phyloP scores from a whole-genome alignment of 2,329 filamentous ascomycete species.

The Harringtonia lauricola region DNA sequence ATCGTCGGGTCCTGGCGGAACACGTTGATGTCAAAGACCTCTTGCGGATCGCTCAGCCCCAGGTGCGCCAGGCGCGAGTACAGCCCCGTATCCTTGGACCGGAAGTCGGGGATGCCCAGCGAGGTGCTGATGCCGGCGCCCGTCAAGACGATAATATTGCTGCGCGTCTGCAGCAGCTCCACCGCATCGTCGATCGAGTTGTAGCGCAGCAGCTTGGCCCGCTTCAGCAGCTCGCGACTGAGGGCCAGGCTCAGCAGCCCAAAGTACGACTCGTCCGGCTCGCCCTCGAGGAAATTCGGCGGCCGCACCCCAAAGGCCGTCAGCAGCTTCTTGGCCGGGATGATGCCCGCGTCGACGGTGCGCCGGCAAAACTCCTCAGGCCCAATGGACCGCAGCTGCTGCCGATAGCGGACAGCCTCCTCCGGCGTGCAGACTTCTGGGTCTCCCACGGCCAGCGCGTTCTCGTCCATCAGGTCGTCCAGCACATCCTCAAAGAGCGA shows the following conservation, averaged over 20 bases:
- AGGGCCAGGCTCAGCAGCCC: constrained; percentile 66
- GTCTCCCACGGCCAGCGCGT: constrained; percentile 24
- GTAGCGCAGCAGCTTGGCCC: constrained; percentile 67
- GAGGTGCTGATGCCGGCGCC: constrained; percentile 95
- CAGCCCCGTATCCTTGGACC: constrained; percentile 83
- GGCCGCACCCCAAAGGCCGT: constrained; percentile 75
- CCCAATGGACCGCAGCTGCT: constrained; percentile 65
- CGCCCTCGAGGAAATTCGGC: constrained; percentile 61
- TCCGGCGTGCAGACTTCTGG: constrained; percentile 51
- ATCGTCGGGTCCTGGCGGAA: constrained; percentile 80
- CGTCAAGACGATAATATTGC: constrained; percentile 87
- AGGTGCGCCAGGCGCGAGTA: constrained; percentile 76
- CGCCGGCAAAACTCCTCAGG: constrained; percentile 64
- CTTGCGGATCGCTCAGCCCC: constrained; percentile 74
- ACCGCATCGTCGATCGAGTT: constrained; percentile 87
- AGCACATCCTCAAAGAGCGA: constrained; percentile 54
- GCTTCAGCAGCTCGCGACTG: constrained; percentile 68
- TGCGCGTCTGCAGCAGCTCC: constrained; percentile 56
- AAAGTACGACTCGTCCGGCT: constrained; percentile 64
- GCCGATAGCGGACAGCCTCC: constrained; percentile 57
- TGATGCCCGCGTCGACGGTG: constrained; percentile 55
- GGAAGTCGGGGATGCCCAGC: constrained; percentile 92
- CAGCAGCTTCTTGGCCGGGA: constrained; percentile 73
- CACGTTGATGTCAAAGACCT: constrained; percentile 84
- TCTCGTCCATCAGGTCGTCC: constrained; percentile 44